Evolutionary conservation across 179 eudicot species (phyloP).

Genomic region (Spergularia azorica): DNA sequence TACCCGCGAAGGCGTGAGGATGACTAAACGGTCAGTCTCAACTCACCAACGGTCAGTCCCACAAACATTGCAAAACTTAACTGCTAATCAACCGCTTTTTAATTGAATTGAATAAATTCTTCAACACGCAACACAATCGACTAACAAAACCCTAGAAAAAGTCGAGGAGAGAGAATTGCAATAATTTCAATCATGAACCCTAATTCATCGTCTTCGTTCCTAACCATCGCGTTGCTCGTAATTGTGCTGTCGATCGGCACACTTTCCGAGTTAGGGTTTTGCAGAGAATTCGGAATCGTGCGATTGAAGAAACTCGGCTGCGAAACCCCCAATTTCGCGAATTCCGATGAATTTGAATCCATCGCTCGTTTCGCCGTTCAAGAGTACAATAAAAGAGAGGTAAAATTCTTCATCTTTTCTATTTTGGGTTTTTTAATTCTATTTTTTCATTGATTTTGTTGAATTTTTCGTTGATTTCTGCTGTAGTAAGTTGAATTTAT

Average conservation of each 20-base stretch:
- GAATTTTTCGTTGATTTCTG: background rate
- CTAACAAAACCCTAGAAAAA: constrained; percentile 8
- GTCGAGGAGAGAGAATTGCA: background rate
- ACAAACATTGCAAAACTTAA: background rate
- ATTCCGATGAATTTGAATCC: constrained; percentile 23
- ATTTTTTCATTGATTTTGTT: background rate
- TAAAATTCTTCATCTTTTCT: background rate
- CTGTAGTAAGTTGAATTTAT: background rate
- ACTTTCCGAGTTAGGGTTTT: constrained; percentile 28
- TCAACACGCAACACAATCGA: background rate
- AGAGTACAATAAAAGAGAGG: constrained; percentile 36
- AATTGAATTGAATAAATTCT: background rate
- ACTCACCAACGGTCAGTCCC: background rate
- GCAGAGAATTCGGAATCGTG: constrained; percentile 29
- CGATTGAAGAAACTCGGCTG: constrained; percentile 30
- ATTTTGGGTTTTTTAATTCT: no score
- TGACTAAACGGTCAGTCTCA: background rate
- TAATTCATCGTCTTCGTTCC: constrained; percentile 2
- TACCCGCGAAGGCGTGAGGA: no score
- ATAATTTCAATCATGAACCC: constrained; percentile 15
- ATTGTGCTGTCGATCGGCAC: constrained; percentile 8
- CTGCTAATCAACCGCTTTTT: background rate
- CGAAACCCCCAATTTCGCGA: background rate
- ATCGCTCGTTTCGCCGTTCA: constrained; percentile 41
- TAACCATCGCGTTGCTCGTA: constrained; percentile 2